Evolutionary conservation across 148 eudicot genomes (phyloP), one percentile per base, ranked within the genome.

Genomic region (Camellia lanceoleosa): DNA sequence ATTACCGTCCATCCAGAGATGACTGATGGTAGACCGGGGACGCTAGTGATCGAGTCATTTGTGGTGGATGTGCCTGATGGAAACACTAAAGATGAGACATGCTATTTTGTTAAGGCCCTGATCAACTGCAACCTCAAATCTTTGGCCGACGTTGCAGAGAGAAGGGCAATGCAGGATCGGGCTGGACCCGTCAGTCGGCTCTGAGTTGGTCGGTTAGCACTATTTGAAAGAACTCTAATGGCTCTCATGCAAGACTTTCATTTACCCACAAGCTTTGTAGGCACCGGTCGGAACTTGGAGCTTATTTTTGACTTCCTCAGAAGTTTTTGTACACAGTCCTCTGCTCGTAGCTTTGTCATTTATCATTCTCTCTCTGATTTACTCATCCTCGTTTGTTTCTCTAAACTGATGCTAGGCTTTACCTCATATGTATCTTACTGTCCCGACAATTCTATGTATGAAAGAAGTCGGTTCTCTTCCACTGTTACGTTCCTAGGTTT

Each of bases 121-220:
- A 88, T 93, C 83, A 92, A 88, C 79, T 93, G 96, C 85, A 93
- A 93, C 81, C 95, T 92, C 76, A 93, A 87, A 75, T 90, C 92
- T 78, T 78, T 93, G 73, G 91, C 94, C 67, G 92, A 88, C 2
- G 85, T 92, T 23, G 92, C 94, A 15, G 98, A 93, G 85, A 87
- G 91, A 80, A 87, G 89, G 87, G 92, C 92, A 3, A 71, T 78
- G 80, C 85, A 52, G 68, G 82, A 54, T 16, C 47, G 38, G 64
- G 68, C 66, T 14, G 68, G 51, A 19, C 74, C 78, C 1, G 13
- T 66, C 72, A 66, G 30, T 20, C 16, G 61, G 68, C 14, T 52
- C 56, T 23, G 72, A 55, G 30, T 54, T 54, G 80, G 56, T 78
- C 19, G 73, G 49, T 42, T 62, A 42, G 51, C 13, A 2, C 30